Conservation (phyloP, 345 rosid species). For the Eucalyptus cladocalyx region DNA sequence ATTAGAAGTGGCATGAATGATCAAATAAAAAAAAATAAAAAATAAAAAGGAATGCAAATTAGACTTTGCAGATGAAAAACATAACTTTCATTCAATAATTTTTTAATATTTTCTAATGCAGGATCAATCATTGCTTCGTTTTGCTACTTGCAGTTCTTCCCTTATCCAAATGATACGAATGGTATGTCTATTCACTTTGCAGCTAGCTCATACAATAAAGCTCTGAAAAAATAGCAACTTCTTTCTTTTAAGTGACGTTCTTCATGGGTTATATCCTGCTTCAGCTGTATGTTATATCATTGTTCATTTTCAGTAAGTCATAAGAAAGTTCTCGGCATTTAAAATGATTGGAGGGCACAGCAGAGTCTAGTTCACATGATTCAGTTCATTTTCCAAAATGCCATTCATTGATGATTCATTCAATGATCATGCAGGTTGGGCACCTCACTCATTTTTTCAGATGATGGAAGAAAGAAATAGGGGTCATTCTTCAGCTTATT, state of each 20-base stretch:
- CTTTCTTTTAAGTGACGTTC: background rate
- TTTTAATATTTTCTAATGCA: background rate
- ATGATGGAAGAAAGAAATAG: conserved; percentile 18
- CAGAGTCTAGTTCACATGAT: background rate
- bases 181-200: conserved; percentile 8
- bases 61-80: background rate
- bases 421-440: conserved; percentile 28
- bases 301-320: background rate
- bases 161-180: conserved; percentile 24
- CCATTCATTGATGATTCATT: background rate
- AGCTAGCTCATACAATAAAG: no score
- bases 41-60: background rate
- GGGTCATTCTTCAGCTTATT: conserved; percentile 1
- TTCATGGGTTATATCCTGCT: background rate
- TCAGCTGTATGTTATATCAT: background rate
- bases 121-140: conserved; percentile 25
- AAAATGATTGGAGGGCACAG: background rate
- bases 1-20: background rate
- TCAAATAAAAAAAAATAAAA: background rate
- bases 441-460: conserved; percentile 38
- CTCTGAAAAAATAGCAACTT: background rate
- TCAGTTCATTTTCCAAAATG: background rate
- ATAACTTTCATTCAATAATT: background rate
- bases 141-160: conserved; percentile 49
- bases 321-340: background rate